Base-by-base conservation (phyloP, 768 basidiomycete species). In the Collybiopsis confluens region DNA sequence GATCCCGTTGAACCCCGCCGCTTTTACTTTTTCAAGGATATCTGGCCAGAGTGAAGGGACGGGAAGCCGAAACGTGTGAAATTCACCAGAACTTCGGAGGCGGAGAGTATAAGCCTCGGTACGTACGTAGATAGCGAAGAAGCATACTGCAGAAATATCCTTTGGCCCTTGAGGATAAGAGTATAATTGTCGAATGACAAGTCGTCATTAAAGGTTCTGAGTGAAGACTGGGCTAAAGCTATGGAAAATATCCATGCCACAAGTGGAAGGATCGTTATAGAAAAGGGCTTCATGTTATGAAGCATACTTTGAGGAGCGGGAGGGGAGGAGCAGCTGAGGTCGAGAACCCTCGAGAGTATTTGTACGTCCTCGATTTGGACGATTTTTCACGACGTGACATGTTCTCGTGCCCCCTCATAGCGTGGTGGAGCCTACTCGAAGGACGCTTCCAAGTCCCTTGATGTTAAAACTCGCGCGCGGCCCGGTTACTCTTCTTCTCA, bases 101-200 rank as follows among this genome's bases (percentile, higher is more conserved):
- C 16, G n/a, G 13, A 28, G 8, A n/a, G 30, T 27, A 5, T 30
- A 7, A 52, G 26, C 36, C 18, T 30, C 9, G 5, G 16, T 36
- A 18, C 13, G 21, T 24, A 7, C 13, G 15, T 20, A 7, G 21
- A 1, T 16, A 21, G 15, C 2, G 24, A 13, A 47, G 54, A 45
- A 46, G 74, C 83, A 51, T 68, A 88, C 88, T 88, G 78, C 3
- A 91, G 65, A 59, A 91, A 88, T 18, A 88, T 64, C 15, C 90
- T 74, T 60, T 89, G 88, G 3, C 82, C 84, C 40, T 81, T 77
- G 37, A 91, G 60, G 52, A 85, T 75, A 9, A 92, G 70, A 62
- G 85, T 88, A 64, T 86, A 87, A 58, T 82, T 84, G 65, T 91
- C 89, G 58, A 78, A 81, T 40, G 64, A 64, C 7, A 79, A 75